Evolutionary conservation across 2,329 filamentous ascomycete genomes (phyloP).

Genomic region (Calonectria fujianensis): DNA sequence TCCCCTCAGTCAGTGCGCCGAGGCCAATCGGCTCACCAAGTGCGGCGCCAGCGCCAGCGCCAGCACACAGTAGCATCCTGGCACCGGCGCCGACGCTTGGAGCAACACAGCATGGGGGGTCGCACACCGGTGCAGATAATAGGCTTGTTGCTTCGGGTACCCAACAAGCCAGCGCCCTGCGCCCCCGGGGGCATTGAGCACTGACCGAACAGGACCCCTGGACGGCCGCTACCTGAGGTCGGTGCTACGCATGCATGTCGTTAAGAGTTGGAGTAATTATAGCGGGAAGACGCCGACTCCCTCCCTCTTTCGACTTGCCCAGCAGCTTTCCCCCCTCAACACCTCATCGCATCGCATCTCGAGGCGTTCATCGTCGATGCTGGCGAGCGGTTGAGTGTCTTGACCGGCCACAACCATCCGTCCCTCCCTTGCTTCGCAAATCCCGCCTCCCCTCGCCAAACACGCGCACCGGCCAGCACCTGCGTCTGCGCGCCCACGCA

Average conservation of each 20-base stretch:
- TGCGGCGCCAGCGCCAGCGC: slow-evolving; percentile 29
- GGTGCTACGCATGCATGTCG: slow-evolving; percentile 14
- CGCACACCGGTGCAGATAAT: slow-evolving; percentile 38
- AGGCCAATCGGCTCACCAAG: slow-evolving; percentile 29
- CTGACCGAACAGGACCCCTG: slow-evolving; percentile 35
- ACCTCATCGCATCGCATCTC: slow-evolving; percentile 30
- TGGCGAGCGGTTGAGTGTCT: slow-evolving; percentile 28
- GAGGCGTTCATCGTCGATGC: slow-evolving; percentile 23
- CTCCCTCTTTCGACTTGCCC: slow-evolving; percentile 34
- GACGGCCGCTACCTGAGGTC: slow-evolving; percentile 33
- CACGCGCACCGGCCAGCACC: slow-evolving; percentile 10
- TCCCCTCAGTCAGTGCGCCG: slow-evolving; percentile 37
- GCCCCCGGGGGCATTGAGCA: slow-evolving; percentile 25
- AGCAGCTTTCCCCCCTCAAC: slow-evolving; percentile 22
- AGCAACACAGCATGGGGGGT: slow-evolving; percentile 35
- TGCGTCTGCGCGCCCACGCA: slow-evolving; percentile 21
- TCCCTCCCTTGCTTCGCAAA: slow-evolving; percentile 29
- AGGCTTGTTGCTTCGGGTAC: slow-evolving; percentile 23
- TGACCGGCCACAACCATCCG: slow-evolving; percentile 25
- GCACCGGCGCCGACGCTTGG: slow-evolving; percentile 33
- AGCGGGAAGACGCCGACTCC: slow-evolving; percentile 31
- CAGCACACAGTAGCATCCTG: slow-evolving; percentile 36
- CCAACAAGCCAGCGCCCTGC: slow-evolving; percentile 26
- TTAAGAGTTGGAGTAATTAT: slow-evolving; percentile 30
- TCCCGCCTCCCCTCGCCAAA: slow-evolving; percentile 32